Evolutionary conservation across 2,329 filamentous ascomycete species (phyloP), one percentile per base, ranked within the genome.

Genomic region (Magnaporthales sp.): DNA sequence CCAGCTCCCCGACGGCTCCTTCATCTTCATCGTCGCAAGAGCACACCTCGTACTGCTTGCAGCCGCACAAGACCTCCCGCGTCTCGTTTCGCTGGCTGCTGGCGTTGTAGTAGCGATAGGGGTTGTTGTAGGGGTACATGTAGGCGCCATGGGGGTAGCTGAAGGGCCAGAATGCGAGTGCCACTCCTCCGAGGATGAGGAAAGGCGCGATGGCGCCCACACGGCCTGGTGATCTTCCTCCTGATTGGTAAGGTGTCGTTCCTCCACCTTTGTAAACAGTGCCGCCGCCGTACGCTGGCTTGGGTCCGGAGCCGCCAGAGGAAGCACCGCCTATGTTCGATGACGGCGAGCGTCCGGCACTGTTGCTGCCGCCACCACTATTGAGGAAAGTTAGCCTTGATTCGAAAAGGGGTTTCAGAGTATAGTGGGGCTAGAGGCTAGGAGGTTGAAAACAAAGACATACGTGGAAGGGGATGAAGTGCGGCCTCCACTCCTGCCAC

Each of bases 1-100:
- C 80, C 9, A 83, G 81, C 69, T 84, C 78, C 67, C 90, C 77
- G 74, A 89, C 90, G 0, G 81, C 77, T n/a, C 76, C 79, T 70
- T 86, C 80, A 67, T 82, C 80, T 71, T 87, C 89, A 66, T 91
- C 87, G 68, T 93, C 90, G 73, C 90, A 93, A 6, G 86, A 84
- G 72, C 90, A 93, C 22, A 80, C 80, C 31, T 72, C 74, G 69
- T 80, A 80, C 65, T 80, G 74, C 68, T 84, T 81, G 76, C 89
- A 92, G 29, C 86, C 76, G 73, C 89, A 92, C 3, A 78, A 74
- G 1, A 91, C 85, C 0, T 85, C 83, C 67, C 86, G 81, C 9
- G 80, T 86, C 80, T 88, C 83, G 80, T 86, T 87, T 72, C 74
- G 77, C 60, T 80, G 75, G 30, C 79, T 83, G 10, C 81, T 80